Base-by-base conservation (phyloP, 1,139 yeast species). In the Pichia terricola region DNA sequence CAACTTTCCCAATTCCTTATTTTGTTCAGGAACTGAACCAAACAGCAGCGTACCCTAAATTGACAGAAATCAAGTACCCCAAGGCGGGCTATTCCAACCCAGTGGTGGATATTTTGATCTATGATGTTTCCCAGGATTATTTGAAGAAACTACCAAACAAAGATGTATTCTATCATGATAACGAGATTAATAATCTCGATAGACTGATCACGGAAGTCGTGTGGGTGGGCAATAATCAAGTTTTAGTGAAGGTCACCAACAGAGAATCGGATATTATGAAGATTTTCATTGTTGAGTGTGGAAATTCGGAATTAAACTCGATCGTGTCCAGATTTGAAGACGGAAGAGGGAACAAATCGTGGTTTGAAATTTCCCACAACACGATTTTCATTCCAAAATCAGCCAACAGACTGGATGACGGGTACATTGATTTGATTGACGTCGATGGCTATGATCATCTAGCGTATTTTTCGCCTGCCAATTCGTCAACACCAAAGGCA, bases 331-430 rank as follows among this genome's bases (percentile, higher is more conserved):
- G 79, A 48, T 59, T 67, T 4, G 63, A 62, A 38, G 65, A 70
- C 39, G 66, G 73, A 22, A 47, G 49, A 32, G 43, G 47, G 34
- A 44, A 50, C 2, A 56, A 54, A 9, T 70, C 77, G 9, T 75
- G 85, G 73, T 87, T 89, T 68, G 98, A 91, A 60, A 79, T 89
- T 35, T 75, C 86, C 7, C 85, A 81, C 50, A 77, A 81, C 52
- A 79, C 94, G 0, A 64, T 75, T 33, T 81, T 66, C 56, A 71
- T 91, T 36, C 95, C 96, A 7, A 74, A 75, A 47, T 76, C 83
- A 49, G 66, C 62, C 26, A 73, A 75, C 8, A 63, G 77, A 40
- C 45, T 55, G 16, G 48, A 62, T 28, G 79, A 75, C 54, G 81
- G 81, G 0, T 76, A 75, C 52, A 68, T 76, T 41, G 81, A 76